Evolutionary conservation across 345 rosid species (phyloP).

Genomic region (Populus pruinosa): DNA sequence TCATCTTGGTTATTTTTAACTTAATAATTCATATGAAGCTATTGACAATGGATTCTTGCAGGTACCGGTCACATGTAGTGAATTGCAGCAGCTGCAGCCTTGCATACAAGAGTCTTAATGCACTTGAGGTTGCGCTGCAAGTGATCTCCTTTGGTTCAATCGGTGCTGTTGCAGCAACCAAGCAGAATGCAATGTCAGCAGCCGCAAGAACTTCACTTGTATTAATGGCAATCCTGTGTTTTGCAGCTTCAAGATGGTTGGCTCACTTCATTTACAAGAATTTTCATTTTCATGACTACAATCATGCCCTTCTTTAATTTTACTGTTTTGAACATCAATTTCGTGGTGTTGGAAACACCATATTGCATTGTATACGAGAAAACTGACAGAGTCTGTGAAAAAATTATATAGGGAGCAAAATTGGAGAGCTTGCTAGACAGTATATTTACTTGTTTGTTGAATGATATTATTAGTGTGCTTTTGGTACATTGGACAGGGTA

Average conservation of each 20-base stretch:
- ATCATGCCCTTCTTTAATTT: conserved; percentile 50
- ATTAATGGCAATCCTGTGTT: conserved; percentile 46
- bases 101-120: conserved; percentile 57
- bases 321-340: background rate
- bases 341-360: background rate
- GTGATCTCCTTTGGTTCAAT: conserved; percentile 46
- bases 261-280: conserved; percentile 64
- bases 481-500: too few species aligned
- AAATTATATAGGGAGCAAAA: too few species aligned
- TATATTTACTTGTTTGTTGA: too few species aligned
- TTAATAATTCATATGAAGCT: background rate
- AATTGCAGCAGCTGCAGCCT: conserved; percentile 70
- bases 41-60: conserved; percentile 11
- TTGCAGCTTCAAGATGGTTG: conserved; percentile 73
- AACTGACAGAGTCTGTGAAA: too few species aligned
- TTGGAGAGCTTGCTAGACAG: too few species aligned
- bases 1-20: background rate
- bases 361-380: too few species aligned
- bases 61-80: conserved; percentile 88
- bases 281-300: conserved; percentile 72
- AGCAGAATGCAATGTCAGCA: conserved; percentile 40
- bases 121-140: conserved; percentile 55
- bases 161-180: conserved; percentile 54
- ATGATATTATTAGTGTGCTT: too few species aligned
- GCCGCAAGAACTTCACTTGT: conserved; percentile 41